Evolutionary conservation across 2,329 filamentous ascomycete genomes (phyloP).

Genomic region (Dactylellina drechsleri): DNA sequence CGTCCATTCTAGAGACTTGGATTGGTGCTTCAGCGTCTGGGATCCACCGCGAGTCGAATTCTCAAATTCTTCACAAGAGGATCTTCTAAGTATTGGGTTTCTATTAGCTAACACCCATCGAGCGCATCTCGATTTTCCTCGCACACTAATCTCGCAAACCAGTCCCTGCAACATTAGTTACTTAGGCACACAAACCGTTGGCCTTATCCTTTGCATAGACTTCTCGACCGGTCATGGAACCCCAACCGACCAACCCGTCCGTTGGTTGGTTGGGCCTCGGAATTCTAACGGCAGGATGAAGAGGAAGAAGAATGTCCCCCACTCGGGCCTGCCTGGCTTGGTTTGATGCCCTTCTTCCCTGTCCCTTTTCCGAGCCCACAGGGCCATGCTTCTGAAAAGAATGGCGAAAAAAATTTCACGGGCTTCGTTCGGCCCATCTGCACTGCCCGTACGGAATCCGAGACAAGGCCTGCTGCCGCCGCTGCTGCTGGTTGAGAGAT

Average conservation of each 20-base stretch:
- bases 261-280: no score
- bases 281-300: slow-evolving; percentile 6
- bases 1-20: no score
- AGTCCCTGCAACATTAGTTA: no score
- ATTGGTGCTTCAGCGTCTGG: no score
- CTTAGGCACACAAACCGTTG: no score
- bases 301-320: slow-evolving; percentile 18
- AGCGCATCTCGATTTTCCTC: no score
- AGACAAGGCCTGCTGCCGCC: background rate
- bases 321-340: slow-evolving; percentile 37
- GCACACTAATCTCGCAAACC: no score
- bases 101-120: no score
- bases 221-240: background rate
- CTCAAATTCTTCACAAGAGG: no score
- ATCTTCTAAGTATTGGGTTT: no score
- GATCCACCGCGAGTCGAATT: no score
- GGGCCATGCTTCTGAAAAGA: slow-evolving; percentile 1
- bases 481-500: no score
- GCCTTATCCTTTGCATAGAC: background rate
- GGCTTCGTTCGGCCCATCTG: background rate
- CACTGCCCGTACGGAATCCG: background rate
- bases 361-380: slow-evolving; percentile 52
- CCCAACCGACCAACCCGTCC: slow-evolving; percentile 29
- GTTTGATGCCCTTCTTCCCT: slow-evolving; percentile 35
- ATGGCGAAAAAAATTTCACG: slow-evolving; percentile 37